Percentiles rank a stretch among this genome's conserved stretches.
Evolutionary conservation across 371 early-diverging fungal species (phyloP).

Genomic region (Mucor irregularis): DNA sequence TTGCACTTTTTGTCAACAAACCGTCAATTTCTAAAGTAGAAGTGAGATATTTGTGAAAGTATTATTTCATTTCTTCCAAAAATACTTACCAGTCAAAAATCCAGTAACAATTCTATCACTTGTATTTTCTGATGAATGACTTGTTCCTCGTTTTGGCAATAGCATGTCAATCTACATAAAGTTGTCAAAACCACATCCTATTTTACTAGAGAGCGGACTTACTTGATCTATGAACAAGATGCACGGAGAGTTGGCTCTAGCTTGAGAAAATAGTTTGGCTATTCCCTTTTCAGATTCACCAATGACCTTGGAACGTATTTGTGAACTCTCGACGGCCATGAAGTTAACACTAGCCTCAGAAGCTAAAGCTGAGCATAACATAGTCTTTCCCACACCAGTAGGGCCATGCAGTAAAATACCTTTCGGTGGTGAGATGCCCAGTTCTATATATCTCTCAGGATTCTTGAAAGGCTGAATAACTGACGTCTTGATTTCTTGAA

Average conservation of each 20-base stretch:
- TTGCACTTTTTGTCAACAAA: conserved; percentile 54
- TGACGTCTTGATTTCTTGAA: conserved; percentile 62
- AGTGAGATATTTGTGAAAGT: no score
- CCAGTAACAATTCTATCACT: conserved; percentile 81
- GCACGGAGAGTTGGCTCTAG: conserved; percentile 78
- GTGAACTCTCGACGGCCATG: conserved; percentile 76
- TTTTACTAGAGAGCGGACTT: background rate
- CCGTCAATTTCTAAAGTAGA: conserved; percentile 77
- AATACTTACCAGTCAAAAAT: conserved; percentile 66
- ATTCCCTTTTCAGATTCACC: conserved; percentile 83
- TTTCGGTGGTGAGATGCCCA: conserved; percentile 93
- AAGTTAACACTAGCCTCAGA: conserved; percentile 77
- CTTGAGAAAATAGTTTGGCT: conserved; percentile 72
- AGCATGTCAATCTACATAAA: conserved; percentile 66
- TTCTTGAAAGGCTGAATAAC: conserved; percentile 83
- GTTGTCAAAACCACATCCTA: no score
- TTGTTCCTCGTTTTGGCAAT: conserved; percentile 69
- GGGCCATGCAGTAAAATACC: conserved; percentile 99
- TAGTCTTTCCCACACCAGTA: conserved; percentile 99
- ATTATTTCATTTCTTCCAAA: no score
- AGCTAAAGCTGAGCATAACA: conserved; percentile 95
- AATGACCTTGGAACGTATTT: conserved; percentile 78
- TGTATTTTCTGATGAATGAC: conserved; percentile 73
- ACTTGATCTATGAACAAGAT: conserved; percentile 86
- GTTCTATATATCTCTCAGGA: conserved; percentile 77